phyloP scores from a whole-genome alignment of 352 stramenopile species.

The Blastocystis sp. region DNA sequence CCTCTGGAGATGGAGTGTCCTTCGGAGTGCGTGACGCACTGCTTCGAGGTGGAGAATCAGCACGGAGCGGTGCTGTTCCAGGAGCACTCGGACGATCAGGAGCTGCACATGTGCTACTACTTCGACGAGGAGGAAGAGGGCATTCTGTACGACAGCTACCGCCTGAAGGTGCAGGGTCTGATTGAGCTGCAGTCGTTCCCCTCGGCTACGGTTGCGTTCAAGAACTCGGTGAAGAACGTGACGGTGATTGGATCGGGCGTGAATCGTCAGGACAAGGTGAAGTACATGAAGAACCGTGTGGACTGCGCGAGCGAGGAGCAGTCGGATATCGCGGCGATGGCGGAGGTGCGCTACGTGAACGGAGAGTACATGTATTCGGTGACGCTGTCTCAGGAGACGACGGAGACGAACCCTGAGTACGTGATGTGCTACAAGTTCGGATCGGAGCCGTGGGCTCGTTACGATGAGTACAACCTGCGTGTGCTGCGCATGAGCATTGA shows the following conservation, averaged over 20 bases:
- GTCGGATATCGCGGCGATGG: not conserved
- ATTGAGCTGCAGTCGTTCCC: not conserved
- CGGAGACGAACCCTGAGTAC: not conserved
- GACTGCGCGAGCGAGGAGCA: not conserved
- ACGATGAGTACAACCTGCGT: conserved; percentile 25
- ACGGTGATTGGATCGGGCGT: conserved; percentile 3
- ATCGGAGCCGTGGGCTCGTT: not conserved
- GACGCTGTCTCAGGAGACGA: conserved; percentile 5
- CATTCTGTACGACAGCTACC: not conserved
- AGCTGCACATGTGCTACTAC: conserved; percentile 41
- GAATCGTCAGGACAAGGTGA: not conserved
- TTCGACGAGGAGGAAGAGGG: not conserved
- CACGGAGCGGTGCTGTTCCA: not conserved
- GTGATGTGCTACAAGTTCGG: conserved; percentile 44
- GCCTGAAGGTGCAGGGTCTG: conserved; percentile 5
- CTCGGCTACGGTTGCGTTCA: not conserved
- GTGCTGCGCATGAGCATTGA: conserved; percentile 16
- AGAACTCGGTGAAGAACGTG: conserved; percentile 17
- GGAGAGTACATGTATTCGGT: not conserved
- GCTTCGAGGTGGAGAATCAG: not conserved
- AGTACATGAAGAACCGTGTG: conserved; percentile 19
- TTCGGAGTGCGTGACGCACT: not conserved
- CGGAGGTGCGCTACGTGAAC: not conserved
- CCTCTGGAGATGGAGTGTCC: not conserved
- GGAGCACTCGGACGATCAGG: conserved; percentile 16